Base-by-base conservation (phyloP, 2,329 filamentous ascomycete genomes). In the Nothomitra cinnamomea region DNA sequence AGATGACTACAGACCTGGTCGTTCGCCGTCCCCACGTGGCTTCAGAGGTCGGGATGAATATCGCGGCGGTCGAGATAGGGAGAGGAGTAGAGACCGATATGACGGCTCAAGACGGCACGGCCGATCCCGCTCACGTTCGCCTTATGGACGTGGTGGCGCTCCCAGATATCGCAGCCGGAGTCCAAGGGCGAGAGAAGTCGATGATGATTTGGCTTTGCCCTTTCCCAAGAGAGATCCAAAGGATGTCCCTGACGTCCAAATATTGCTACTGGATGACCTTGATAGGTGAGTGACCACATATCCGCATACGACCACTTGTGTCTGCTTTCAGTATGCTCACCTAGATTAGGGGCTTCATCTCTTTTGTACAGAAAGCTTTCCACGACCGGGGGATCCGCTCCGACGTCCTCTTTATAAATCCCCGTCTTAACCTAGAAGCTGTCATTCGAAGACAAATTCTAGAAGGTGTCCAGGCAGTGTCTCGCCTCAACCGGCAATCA, bases 221-320 rank as follows among this genome's bases (percentile, higher is more conserved):
- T 77, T 94, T 6, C 86, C 87, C 43, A 78, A 81, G 54, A 76
- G 88, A 55, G 78, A 80, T 55, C 80, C 85, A 3, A 72, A 76
- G 55, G 80, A 92, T 58, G 81, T 95, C 21, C 89, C 90, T 1
- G 88, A 96, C 60, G 84, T 95, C 15, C 88, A 95, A 64, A 79
- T 96, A 28, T 78, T 95, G 25, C 77, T 94, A 3, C 73, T 90
- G 45, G 82, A 90, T 58, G 81, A 88, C 59, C 75, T 94, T 12
- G 79, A 83, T 56, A 75, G 69, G 72, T 73, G 57, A 58, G 36
- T 38, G 41, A 25, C 21, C 55, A 51, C 17, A 45, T 36, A 45
- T 53, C 56, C 48, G 42, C 36, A 21, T 45, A 52, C 56, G 22
- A 54, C 53, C 56, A 54, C 53, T 60, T 36, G 1, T 38, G 3